These are phyloP conservation scores for Fonsecaea pedrosoi DNA, from an alignment of 2,329 filamentous ascomycete species.

Conservation along the genomic window DNA sequence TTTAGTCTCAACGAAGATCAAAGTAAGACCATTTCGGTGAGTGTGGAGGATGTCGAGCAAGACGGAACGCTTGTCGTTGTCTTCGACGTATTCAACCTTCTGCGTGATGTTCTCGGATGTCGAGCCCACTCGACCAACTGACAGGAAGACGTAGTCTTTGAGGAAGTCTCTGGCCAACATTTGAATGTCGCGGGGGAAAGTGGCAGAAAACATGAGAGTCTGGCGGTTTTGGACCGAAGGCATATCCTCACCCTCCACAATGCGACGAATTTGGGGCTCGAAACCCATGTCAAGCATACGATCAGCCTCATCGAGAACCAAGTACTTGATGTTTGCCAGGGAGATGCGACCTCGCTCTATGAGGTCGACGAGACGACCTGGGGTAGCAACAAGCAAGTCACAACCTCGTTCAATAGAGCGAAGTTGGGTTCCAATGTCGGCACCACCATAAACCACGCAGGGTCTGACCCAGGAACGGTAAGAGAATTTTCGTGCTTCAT, in stretches of 20 bases:
- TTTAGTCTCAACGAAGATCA: constrained; percentile 99
- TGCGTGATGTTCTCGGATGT: constrained; percentile 99
- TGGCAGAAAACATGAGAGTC: constrained; percentile 99
- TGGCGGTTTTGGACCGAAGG: constrained; percentile 81
- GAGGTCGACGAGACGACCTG: constrained; percentile 94
- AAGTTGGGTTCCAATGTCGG: constrained; percentile 96
- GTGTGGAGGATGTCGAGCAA: constrained; percentile 97
- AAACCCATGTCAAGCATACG: constrained; percentile 99
- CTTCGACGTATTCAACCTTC: constrained; percentile 97
- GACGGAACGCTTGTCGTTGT: constrained; percentile 95
- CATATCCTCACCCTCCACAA: constrained; percentile 99
- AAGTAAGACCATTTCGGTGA: constrained; percentile 83
- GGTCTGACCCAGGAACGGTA: constrained; percentile 99
- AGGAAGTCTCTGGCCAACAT: constrained; percentile 98
- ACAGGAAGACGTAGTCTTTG: constrained; percentile 99
- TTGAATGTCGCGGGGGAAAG: constrained; percentile 98
- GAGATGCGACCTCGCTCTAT: constrained; percentile 99
- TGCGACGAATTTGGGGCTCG: constrained; percentile 98
- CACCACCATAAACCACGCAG: constrained; percentile 98
- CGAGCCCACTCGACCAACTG: constrained; percentile 96
- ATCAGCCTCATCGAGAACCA: constrained; percentile 98
- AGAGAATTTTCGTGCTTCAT: constrained; percentile 96
- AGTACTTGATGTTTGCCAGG: constrained; percentile 97
- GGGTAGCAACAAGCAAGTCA: constrained; percentile 94
- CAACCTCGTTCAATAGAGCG: constrained; percentile 98